Percentiles rank a stretch among this genome's conserved stretches.
These are phyloP conservation scores for Tolypocladium amazonense DNA, from an alignment of 2,329 filamentous ascomycete species.

Conservation along the genomic window DNA sequence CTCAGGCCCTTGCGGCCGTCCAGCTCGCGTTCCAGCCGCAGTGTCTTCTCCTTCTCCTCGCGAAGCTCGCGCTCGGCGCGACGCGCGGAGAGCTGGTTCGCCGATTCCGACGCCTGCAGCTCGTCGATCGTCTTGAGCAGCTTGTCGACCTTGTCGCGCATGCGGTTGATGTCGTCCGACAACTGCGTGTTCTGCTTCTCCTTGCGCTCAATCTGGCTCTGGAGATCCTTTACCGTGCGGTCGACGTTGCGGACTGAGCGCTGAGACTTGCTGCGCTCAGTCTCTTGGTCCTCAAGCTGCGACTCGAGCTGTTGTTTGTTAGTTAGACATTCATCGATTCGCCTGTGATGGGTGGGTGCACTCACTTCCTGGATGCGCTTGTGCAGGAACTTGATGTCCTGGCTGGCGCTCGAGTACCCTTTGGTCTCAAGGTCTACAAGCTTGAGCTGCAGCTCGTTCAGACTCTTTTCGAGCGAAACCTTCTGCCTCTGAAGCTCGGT, in stretches of 20 bases:
- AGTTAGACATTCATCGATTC: conserved; percentile 5
- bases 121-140: conserved; percentile 88
- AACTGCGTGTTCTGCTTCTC: conserved; percentile 79
- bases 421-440: conserved; percentile 94
- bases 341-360: conserved; percentile 1
- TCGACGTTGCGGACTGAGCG: conserved; percentile 87
- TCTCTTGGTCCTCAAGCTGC: conserved; percentile 75
- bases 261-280: conserved; percentile 67
- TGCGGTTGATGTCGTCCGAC: conserved; percentile 71
- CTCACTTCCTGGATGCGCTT: conserved; percentile 90
- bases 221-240: conserved; percentile 85
- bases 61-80: conserved; percentile 83
- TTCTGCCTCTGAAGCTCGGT: conserved; percentile 83
- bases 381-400: conserved; percentile 91
- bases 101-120: conserved; percentile 77
- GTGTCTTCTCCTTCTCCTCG: conserved; percentile 73
- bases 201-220: conserved; percentile 83
- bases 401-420: conserved; percentile 86
- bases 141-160: conserved; percentile 84
- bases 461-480: conserved; percentile 73
- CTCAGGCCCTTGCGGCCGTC: conserved; percentile 69
- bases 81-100: conserved; percentile 69
- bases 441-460: conserved; percentile 83
- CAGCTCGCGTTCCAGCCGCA: conserved; percentile 78
- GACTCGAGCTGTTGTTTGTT: conserved; percentile 61